These are phyloP conservation scores for Mucor irregularis DNA, from an alignment of 371 early-diverging fungal genomes.

Conservation along the genomic window DNA sequence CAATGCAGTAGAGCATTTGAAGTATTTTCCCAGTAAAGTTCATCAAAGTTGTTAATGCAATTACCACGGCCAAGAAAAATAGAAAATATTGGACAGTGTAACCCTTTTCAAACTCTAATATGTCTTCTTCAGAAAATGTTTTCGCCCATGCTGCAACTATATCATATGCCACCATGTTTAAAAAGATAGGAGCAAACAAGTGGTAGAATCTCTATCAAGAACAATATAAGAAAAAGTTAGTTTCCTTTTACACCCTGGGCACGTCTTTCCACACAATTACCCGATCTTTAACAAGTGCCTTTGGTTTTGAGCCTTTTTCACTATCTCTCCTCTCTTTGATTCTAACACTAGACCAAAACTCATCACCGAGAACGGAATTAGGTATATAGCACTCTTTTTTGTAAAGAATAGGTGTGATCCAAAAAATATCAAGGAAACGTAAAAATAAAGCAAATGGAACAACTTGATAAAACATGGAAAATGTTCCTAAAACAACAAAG, in stretches of 20 bases:
- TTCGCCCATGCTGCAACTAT: slow-evolving; percentile 5
- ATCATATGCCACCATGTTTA: slow-evolving; percentile 6
- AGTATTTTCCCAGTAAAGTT: slow-evolving; percentile 10
- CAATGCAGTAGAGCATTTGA: slow-evolving; percentile 8
- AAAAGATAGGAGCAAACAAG: slow-evolving; percentile 5
- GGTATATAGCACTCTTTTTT: slow-evolving; percentile 9
- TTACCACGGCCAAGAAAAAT: slow-evolving; percentile 5
- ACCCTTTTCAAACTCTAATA: neutral
- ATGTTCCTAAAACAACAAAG: slow-evolving; percentile 1
- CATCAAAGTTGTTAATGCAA: neutral
- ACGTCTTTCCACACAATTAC: neutral
- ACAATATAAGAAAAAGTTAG: neutral
- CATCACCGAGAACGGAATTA: slow-evolving; percentile 2
- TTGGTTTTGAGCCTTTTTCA: neutral
- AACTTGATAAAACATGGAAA: slow-evolving; percentile 17
- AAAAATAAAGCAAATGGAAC: slow-evolving; percentile 10
- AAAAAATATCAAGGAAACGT: slow-evolving; percentile 12
- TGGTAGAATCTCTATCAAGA: slow-evolving; percentile 17
- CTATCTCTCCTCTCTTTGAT: too few species aligned
- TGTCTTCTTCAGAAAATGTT: slow-evolving; percentile 15
- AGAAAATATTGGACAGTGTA: neutral
- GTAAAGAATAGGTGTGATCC: slow-evolving; percentile 11
- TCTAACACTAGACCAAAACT: slow-evolving; percentile 13
- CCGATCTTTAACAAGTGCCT: neutral
- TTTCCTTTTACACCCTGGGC: neutral